Base-by-base conservation (phyloP, 495 filamentous ascomycete species). In the Aspergillus carlsbadensis region DNA sequence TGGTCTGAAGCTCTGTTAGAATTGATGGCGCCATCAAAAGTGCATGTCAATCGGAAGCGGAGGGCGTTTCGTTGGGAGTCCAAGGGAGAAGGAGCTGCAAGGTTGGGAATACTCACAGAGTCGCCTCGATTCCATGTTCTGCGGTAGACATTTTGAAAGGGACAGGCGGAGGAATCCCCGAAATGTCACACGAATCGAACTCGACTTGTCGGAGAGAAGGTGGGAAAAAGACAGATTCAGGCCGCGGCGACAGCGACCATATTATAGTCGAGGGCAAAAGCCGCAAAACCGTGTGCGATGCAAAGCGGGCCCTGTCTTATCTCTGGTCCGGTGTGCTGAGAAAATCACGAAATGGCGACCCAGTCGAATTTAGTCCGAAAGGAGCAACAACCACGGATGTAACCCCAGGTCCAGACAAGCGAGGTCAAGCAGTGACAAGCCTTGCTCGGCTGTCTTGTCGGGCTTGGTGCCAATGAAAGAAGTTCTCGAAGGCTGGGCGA, bases 111-210 rank as follows among this genome's bases (percentile, higher is more conserved):
- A 49, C 74, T 62, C 67, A 77, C 74, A 63, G 65, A 59, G 68
- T 55, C 48, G 64, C 56, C 64, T 70, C 70, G 57, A 65, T 65
- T 65, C 70, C 70, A 54, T 60, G 67, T 51, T 70, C 64, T 52
- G 62, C 60, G 26, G 65, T 55, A 51, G 71, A 64, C 70, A 76
- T 76, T 26, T 47, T 61, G 49, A 33, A 53, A 51, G 55, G 59
- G 52, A 37, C 31, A 56, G 53, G 49, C 39, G 56, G 40, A 42
- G 36, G 37, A 39, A 48, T 59, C 50, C 43, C 17, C 24, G 8
- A 29, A 8, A 3, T 29, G 44, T 36, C 41, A 45, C 53, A 47
- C 22, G 49, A 47, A 54, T 31, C 55, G 40, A 24, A 17, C 22
- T 46, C 18, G 42, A 56, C 39, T 52, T 46, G 14, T 39, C 37